Conservation (phyloP, 371 early-diverging fungal species). For the Mortierella sp. region DNA sequence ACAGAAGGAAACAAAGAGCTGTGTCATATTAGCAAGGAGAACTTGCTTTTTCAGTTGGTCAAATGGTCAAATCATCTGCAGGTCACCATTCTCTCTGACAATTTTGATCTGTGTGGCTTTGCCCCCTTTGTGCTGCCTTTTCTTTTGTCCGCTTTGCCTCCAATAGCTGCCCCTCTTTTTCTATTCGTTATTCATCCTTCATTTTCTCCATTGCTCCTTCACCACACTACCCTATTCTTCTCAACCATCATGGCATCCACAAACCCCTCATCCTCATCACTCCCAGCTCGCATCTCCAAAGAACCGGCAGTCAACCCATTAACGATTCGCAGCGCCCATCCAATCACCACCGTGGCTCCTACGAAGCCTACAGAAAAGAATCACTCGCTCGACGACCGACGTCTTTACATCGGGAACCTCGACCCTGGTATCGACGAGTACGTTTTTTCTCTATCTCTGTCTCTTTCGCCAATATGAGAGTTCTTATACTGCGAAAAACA, state of each 20-base stretch:
- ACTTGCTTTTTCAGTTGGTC: too few relatives aligned
- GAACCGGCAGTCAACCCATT: neutral
- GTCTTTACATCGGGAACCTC: constrained; percentile 75
- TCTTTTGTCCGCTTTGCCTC: too few relatives aligned
- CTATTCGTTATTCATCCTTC: too few relatives aligned
- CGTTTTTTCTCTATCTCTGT: neutral
- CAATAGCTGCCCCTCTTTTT: too few relatives aligned
- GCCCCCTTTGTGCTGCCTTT: too few relatives aligned
- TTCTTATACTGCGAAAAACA: too few relatives aligned
- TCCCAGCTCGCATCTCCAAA: neutral
- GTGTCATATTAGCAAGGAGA: too few relatives aligned
- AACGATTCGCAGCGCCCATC: neutral
- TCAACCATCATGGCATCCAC: neutral
- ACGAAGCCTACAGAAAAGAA: neutral
- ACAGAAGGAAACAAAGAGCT: neutral
- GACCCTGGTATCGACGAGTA: constrained; percentile 75
- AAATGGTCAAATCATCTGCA: too few relatives aligned
- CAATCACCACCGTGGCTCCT: neutral
- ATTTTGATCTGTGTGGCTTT: too few relatives aligned
- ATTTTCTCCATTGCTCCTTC: too few relatives aligned
- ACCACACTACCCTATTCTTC: too few relatives aligned
- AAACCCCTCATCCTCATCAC: neutral
- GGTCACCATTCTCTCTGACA: too few relatives aligned
- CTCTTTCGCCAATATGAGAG: neutral
- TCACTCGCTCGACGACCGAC: constrained; percentile 57